Evolutionary conservation across 140 eudicot species (phyloP).

Genomic region (Flaveria floridana): DNA sequence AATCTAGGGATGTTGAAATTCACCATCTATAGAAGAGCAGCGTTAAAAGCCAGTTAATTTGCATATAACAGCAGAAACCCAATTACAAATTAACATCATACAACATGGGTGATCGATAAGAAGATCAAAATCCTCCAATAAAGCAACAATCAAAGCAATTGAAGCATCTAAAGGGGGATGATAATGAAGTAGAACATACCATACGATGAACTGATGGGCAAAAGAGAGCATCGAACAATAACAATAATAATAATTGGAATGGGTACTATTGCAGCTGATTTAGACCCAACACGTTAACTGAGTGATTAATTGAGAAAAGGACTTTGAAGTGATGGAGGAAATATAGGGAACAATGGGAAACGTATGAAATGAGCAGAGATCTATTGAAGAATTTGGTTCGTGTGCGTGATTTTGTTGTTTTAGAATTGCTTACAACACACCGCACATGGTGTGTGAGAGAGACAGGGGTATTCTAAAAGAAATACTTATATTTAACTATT

Average conservation of each 20-base stretch:
- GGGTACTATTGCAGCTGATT: background rate
- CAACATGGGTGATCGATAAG: background rate
- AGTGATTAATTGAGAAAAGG: background rate
- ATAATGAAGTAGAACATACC: conserved; percentile 13
- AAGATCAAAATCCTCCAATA: background rate
- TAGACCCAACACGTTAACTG: background rate
- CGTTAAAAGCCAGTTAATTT: background rate
- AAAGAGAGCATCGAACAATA: conserved; percentile 21
- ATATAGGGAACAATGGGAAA: conserved; percentile 15
- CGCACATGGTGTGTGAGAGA: background rate
- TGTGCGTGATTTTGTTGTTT: background rate
- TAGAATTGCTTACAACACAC: conserved; percentile 21
- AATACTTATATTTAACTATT: too few relatives aligned
- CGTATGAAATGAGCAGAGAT: conserved; percentile 30
- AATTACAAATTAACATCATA: background rate
- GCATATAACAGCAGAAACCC: conserved; percentile 19
- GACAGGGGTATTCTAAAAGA: background rate
- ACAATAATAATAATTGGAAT: background rate
- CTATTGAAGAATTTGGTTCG: conserved; percentile 20
- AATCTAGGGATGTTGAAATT: conserved; percentile 3
- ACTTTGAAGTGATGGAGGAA: conserved; percentile 21
- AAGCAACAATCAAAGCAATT: background rate
- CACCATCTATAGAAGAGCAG: too few relatives aligned
- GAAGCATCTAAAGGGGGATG: conserved; percentile 21
- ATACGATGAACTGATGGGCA: conserved; percentile 22